A percentile compares a stretch with the other conserved stretches of the same genome.
phyloP scores from a whole-genome alignment of 805 yeast genomes.

The Metschnikowia reukaufii region DNA sequence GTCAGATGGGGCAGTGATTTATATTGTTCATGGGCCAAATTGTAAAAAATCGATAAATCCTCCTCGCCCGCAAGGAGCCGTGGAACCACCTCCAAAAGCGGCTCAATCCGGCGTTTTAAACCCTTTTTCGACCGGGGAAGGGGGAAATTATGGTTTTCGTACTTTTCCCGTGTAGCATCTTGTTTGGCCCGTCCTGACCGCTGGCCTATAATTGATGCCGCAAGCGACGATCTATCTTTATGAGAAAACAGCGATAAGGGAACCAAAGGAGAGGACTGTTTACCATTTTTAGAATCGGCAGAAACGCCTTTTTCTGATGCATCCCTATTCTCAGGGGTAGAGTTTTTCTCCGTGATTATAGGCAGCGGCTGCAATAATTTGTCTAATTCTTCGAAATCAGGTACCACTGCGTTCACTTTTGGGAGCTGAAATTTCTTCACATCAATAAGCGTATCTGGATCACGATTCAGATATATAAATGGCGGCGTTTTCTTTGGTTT shows the following conservation, averaged over 20 bases:
- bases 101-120: constrained; percentile 26
- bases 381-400: constrained; percentile 11
- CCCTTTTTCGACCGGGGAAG: constrained; percentile 31
- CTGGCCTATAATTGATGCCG: constrained; percentile 3
- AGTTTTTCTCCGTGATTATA: neutral
- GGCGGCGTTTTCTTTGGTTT: constrained; percentile 11
- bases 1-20: constrained; percentile 40
- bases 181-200: constrained; percentile 5
- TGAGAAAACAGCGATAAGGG: neutral
- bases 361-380: neutral
- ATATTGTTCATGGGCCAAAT: constrained; percentile 45
- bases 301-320: neutral
- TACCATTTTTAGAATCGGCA: neutral
- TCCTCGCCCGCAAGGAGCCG: constrained; percentile 43
- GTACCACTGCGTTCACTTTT: neutral
- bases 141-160: constrained; percentile 19
- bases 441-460: constrained; percentile 11
- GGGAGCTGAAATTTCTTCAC: neutral
- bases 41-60: constrained; percentile 49
- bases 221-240: neutral
- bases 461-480: constrained; percentile 8
- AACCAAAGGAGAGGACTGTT: neutral
- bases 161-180: constrained; percentile 12
- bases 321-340: neutral
- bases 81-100: constrained; percentile 29